Evolutionary conservation across 2,329 filamentous ascomycete species (phyloP), one percentile per base, ranked within the genome.

Genomic region (Fusarium chuoi): DNA sequence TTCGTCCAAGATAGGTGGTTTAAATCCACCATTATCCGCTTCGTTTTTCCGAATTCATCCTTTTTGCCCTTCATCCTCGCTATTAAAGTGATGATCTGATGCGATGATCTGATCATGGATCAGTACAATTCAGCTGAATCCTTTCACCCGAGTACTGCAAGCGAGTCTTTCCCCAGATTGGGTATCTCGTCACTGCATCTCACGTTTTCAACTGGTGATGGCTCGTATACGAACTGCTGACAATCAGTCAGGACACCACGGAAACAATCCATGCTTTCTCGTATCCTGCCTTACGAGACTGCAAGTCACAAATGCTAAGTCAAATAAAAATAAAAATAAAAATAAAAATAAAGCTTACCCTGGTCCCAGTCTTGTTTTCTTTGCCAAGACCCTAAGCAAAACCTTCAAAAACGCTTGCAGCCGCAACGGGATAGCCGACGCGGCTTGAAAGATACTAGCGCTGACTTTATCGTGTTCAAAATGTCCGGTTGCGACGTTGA

Each of bases 1-100:
- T 70, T 73, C 59, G 70, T 73, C 70, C 65, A 73, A 46, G 0
- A 24, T 22, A 5, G 51, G 70, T 70, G 70, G 70, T 60, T 66
- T 18, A 2, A 70, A 12, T 12, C 70, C 70, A 55, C 55, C 10
- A 15, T 61, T 66, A 55, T 70, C 44, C 59, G 36, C 58, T 54
- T 60, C 38, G 33, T 60, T 65, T 65, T 58, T 18, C 28, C 10
- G 12, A 0, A 22, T 11, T 10, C 9, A 9, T 13, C 13, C 6
- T 38, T 49, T 61, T 56, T 62, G 13, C 15, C n/a, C 6, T 55
- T 14, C 10, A 18, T 55, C 24, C 20, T 28, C 7, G 9, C 20
- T 18, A 22, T 15, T 3, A 38, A 26, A 10, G 7, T 7, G 0
- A 26, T 35, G 51, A 55, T 39, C 14, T n/a, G 20, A 22, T 26